Conservation (phyloP, 2,329 filamentous ascomycete species). For the Ophiostoma pallidulum region DNA sequence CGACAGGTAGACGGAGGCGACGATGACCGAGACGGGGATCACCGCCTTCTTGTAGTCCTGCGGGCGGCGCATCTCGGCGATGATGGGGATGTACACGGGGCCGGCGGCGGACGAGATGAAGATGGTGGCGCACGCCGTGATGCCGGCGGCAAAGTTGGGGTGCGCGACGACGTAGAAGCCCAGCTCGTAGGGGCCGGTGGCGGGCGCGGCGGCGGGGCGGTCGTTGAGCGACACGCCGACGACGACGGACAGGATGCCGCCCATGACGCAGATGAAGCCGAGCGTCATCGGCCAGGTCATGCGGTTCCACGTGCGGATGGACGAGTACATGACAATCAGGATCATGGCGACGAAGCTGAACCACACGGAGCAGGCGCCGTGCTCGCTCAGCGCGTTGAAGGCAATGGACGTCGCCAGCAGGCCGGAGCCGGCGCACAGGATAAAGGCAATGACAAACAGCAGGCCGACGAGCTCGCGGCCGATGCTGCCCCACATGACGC, state of each 20-base stretch:
- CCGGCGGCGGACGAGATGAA: constrained; percentile 46
- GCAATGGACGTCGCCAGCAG: constrained; percentile 54
- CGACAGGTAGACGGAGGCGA: constrained; percentile 40
- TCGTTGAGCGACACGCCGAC: constrained; percentile 31
- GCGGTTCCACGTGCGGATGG: constrained; percentile 36
- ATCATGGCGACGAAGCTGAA: constrained; percentile 49
- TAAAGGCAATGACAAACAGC: constrained; percentile 41
- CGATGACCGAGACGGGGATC: constrained; percentile 38
- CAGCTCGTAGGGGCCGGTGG: constrained; percentile 30
- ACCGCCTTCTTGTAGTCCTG: constrained; percentile 49
- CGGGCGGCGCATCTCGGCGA: constrained; percentile 54
- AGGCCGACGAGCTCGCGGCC: constrained; percentile 43
- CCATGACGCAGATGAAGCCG: constrained; percentile 47
- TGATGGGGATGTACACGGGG: constrained; percentile 53
- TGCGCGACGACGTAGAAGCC: constrained; percentile 41
- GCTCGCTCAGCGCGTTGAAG: constrained; percentile 44
- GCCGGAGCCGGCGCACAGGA: constrained; percentile 38
- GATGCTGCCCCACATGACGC: constrained; percentile 40
- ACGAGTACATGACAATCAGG: constrained; percentile 37
- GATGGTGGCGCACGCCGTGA: constrained; percentile 48
- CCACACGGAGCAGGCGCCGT: constrained; percentile 23
- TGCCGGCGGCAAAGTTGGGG: constrained; percentile 42
- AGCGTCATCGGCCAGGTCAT: constrained; percentile 27
- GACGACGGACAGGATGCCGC: constrained; percentile 45
- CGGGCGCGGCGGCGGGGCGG: constrained; percentile 29